Conservation (phyloP, 805 yeast genomes). For the Saturnispora sanitii region DNA sequence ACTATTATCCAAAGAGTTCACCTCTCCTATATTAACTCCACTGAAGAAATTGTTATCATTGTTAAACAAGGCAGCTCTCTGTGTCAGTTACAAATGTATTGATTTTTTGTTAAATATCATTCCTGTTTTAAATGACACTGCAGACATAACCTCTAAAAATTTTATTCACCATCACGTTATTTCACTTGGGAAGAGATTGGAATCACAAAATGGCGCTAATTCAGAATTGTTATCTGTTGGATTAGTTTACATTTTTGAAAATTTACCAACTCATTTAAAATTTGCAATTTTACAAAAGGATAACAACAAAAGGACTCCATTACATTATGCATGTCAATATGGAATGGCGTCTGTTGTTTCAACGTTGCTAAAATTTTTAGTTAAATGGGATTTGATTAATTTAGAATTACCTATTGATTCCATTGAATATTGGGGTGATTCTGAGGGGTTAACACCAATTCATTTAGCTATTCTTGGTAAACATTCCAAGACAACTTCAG, state of each 20-base stretch:
- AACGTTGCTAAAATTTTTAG: conserved; percentile 45
- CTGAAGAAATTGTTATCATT: conserved; percentile 48
- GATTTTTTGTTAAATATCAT: conserved; percentile 42
- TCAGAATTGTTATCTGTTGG: conserved; percentile 51
- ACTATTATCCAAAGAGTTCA: conserved; percentile 34
- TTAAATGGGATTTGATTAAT: conserved; percentile 51
- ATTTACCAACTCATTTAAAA: conserved; percentile 44
- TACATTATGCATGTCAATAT: conserved; percentile 83
- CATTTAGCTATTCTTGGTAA: conserved; percentile 76
- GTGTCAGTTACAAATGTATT: conserved; percentile 48
- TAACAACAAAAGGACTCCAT: conserved; percentile 69
- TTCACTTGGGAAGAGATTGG: conserved; percentile 57
- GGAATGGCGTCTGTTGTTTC: conserved; percentile 61
- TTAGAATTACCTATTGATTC: conserved; percentile 45
- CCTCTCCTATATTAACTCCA: conserved; percentile 41
- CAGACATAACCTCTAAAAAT: conserved; percentile 74
- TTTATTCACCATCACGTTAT: conserved; percentile 80
- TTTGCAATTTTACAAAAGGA: conserved; percentile 57
- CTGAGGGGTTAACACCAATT: conserved; percentile 71
- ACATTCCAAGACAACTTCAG: conserved; percentile 67
- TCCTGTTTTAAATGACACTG: conserved; percentile 47
- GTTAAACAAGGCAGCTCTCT: conserved; percentile 54
- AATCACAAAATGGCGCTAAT: conserved; percentile 38
- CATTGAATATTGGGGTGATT: conserved; percentile 56
- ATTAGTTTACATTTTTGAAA: conserved; percentile 46